Evolutionary conservation across 78 protist species (phyloP).

Genomic region (Dictyostelium brefeldianum): DNA sequence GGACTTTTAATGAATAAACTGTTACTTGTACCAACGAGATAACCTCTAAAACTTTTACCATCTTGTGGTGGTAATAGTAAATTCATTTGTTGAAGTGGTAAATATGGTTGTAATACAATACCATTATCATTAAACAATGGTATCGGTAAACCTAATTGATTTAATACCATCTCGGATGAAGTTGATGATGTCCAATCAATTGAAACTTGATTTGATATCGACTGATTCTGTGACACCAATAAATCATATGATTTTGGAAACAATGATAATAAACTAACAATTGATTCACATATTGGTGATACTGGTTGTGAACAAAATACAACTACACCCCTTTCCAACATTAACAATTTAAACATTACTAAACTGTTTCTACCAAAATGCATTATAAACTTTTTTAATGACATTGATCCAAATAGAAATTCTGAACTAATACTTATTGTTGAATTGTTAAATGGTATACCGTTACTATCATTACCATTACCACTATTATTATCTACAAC

Average conservation of each 20-base stretch:
- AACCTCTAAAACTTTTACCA: conserved; percentile 8
- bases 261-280: conserved; percentile 31
- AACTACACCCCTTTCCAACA: conserved; percentile 58
- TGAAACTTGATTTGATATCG: neutral
- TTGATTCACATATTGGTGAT: conserved; percentile 45
- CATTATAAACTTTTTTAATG: conserved; percentile 30
- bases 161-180: neutral
- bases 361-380: conserved; percentile 71
- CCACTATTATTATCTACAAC: neutral
- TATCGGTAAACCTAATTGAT: neutral
- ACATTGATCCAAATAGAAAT: conserved; percentile 37
- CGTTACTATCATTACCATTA: neutral
- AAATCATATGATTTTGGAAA: conserved; percentile 27
- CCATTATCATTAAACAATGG: conserved; percentile 12
- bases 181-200: conserved; percentile 26
- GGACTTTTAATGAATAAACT: conserved; percentile 45
- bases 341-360: conserved; percentile 46
- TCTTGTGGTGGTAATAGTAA: neutral
- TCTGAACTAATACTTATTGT: conserved; percentile 12
- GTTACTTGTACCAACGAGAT: conserved; percentile 58
- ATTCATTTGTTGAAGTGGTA: conserved; percentile 52
- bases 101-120: conserved; percentile 34
- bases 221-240: neutral
- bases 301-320: conserved; percentile 66
- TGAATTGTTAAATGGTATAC: neutral